These are phyloP conservation scores for Penicillium digitatum DNA, from an alignment of 2,329 filamentous ascomycete species.

Conservation along the genomic window DNA sequence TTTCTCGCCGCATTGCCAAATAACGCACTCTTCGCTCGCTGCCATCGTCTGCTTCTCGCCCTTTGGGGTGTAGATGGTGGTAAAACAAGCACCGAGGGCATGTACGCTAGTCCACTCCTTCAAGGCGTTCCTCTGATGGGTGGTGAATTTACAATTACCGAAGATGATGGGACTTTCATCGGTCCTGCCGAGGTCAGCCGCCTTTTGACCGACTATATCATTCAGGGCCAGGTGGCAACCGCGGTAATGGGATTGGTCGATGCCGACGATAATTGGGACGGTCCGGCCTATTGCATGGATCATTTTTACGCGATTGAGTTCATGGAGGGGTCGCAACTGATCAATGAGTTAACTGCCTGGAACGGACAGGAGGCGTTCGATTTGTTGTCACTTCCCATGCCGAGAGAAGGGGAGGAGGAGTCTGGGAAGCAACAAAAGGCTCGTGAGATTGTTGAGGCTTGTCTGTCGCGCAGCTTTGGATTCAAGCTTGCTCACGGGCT, in stretches of 20 bases:
- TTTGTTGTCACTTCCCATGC: conserved; percentile 47
- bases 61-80: conserved; percentile 47
- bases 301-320: conserved; percentile 52
- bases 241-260: conserved; percentile 53
- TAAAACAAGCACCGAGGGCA: conserved; percentile 49
- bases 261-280: conserved; percentile 51
- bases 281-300: conserved; percentile 49
- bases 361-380: conserved; percentile 49
- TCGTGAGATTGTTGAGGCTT: conserved; percentile 50
- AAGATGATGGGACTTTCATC: conserved; percentile 30
- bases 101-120: conserved; percentile 40
- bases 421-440: conserved; percentile 48
- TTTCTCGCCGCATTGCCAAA: conserved; percentile 5
- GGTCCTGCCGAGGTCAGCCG: conserved; percentile 40
- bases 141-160: conserved; percentile 11
- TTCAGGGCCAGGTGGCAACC: conserved; percentile 53
- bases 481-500: conserved; percentile 56
- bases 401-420: conserved; percentile 40
- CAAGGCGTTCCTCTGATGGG: conserved; percentile 43
- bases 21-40: conserved; percentile 48
- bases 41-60: conserved; percentile 50
- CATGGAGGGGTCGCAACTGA: conserved; percentile 51
- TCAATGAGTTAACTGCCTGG: conserved; percentile 53
- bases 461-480: conserved; percentile 50
- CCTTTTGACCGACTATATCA: conserved; percentile 55